Conservation (phyloP, 1,284 basidiomycete species). For the Fistulinella cinereoalba region DNA sequence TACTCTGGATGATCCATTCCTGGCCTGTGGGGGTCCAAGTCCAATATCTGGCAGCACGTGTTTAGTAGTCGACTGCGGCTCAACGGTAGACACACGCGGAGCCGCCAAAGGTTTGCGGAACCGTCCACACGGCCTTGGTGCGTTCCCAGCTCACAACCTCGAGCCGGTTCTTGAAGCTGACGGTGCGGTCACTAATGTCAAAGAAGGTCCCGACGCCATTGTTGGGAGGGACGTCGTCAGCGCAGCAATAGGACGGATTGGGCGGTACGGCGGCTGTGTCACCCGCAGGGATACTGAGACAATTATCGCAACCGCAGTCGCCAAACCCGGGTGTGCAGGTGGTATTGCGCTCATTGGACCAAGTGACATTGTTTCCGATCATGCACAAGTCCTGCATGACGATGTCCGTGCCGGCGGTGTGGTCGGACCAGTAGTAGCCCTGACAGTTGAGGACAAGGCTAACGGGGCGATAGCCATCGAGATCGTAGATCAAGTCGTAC, state of each 20-base stretch:
- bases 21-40: slow-evolving; percentile 62
- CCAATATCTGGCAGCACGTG: slow-evolving; percentile 68
- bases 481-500: slow-evolving; percentile 61
- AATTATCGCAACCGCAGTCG: slow-evolving; percentile 66
- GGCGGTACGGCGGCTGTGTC: slow-evolving; percentile 25
- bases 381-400: slow-evolving; percentile 57
- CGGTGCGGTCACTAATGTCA: slow-evolving; percentile 60
- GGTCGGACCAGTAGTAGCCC: slow-evolving; percentile 61
- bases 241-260: slow-evolving; percentile 18
- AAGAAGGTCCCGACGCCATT: slow-evolving; percentile 40
- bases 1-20: slow-evolving; percentile 63
- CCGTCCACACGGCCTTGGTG: slow-evolving; percentile 60
- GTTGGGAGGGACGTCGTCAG: slow-evolving; percentile 22
- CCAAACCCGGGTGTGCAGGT: slow-evolving; percentile 61
- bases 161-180: slow-evolving; percentile 57
- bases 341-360: slow-evolving; percentile 52
- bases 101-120: slow-evolving; percentile 72
- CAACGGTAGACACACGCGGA: too few relatives aligned
- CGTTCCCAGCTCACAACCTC: slow-evolving; percentile 60
- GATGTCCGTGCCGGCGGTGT: slow-evolving; percentile 60
- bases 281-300: slow-evolving; percentile 35
- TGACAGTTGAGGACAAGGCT: slow-evolving; percentile 74
- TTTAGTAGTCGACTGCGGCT: too few relatives aligned
- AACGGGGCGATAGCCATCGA: slow-evolving; percentile 75
- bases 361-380: slow-evolving; percentile 67